These are phyloP conservation scores for Picochlorum sp. DNA, from an alignment of 139 green algal genomes.

Conservation along the genomic window DNA sequence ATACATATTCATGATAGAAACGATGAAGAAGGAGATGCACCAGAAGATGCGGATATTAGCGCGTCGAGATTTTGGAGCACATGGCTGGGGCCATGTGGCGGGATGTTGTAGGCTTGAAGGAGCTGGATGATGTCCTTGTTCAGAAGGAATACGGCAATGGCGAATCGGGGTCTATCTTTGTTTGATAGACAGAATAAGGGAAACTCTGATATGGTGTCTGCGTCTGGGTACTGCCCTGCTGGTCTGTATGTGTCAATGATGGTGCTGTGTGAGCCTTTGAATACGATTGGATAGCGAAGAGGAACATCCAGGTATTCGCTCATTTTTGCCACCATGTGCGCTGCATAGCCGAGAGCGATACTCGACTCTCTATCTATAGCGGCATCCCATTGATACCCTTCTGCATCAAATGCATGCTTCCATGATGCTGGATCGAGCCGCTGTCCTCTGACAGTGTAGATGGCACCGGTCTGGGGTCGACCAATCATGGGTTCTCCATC, in stretches of 20 bases:
- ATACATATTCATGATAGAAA: no score
- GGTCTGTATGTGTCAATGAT: slow-evolving; percentile 36
- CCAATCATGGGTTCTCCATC: no score
- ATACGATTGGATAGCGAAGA: slow-evolving; percentile 52
- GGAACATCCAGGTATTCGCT: slow-evolving; percentile 52
- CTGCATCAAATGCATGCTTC: slow-evolving; percentile 10
- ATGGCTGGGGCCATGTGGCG: not conserved
- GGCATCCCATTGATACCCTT: not conserved
- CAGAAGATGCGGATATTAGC: not conserved
- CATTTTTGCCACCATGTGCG: slow-evolving; percentile 41
- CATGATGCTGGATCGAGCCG: slow-evolving; percentile 13
- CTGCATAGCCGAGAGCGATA: slow-evolving; percentile 51
- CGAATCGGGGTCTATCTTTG: slow-evolving; percentile 53
- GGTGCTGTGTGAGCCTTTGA: slow-evolving; percentile 33
- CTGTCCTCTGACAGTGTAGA: not conserved
- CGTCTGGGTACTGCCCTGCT: slow-evolving; percentile 11
- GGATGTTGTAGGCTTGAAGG: slow-evolving; percentile 49
- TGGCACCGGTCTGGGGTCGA: not conserved
- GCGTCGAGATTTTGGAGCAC: not conserved
- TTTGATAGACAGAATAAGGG: slow-evolving; percentile 49
- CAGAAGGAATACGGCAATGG: slow-evolving; percentile 60
- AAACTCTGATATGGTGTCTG: slow-evolving; percentile 20
- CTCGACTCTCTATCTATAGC: slow-evolving; percentile 26
- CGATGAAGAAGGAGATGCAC: not conserved
- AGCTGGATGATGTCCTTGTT: slow-evolving; percentile 68